Evolutionary conservation across 331 rosid species (phyloP), one percentile per base, ranked within the genome.

Genomic region (Malus hybrid): DNA sequence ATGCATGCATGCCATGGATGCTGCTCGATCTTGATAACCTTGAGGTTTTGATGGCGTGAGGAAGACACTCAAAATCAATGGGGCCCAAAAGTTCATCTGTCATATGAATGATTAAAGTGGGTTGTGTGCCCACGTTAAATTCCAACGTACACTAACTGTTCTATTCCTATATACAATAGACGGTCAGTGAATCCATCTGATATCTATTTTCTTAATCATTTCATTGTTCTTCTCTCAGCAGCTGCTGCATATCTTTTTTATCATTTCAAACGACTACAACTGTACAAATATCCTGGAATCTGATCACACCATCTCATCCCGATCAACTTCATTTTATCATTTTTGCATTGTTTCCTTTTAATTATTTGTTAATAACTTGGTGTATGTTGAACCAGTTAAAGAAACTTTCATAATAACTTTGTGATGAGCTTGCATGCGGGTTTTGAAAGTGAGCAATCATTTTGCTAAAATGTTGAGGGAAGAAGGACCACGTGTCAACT

Each of bases 211-310:
- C 52, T 5, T 73, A 69, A 76, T 84, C 76, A 62, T 81, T 81
- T 55, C 16, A 19, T 48, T 65, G 22, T 84, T 79, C 75, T 65
- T 50, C 67, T 74, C 83, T 84, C 77, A 42, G 44, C 44, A 39
- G 14, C 48, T 78, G 48, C 69, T 22, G 24, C 2, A 42, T 73
- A 61, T 59, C 28, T 80, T 65, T 70, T 67, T 79, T 55, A 61
- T 77, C 67, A 66, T 77, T 71, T 76, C 90, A 82, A 79, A 42
- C 14, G 48, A 42, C 48, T 42, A 42, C 14, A 42, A 42, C 48
- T 10, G 48, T 42, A 42, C 48, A 42, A 42, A 42, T 42, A 42
- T 42, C 48, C 14, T 42, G 48, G 48, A 42, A 42, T 42, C 48
- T 42, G 48, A 42, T 42, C 48, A 42, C 14, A 42, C 48, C 48